These are phyloP conservation scores for Geum urbanum DNA, from an alignment of 306 rosid species.

Conservation along the genomic window DNA sequence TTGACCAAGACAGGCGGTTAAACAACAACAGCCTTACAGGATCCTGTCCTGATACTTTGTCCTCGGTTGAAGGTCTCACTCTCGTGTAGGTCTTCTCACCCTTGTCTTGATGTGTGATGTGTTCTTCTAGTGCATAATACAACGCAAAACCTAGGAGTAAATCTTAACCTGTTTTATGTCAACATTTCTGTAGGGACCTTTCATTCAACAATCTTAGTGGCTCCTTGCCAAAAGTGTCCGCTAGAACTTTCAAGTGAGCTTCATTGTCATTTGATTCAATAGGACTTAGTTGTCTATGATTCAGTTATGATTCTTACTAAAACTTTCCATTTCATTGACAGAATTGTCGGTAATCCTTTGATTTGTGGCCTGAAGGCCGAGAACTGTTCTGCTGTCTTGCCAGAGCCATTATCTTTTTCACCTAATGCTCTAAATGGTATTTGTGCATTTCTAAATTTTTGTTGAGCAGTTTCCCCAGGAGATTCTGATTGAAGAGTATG, in stretches of 20 bases:
- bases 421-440: slow-evolving; percentile 68
- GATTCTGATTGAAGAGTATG: slow-evolving; percentile 16
- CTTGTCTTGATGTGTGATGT: slow-evolving; percentile 11
- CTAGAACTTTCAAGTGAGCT: slow-evolving; percentile 93
- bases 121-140: background rate
- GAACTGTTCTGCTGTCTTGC: slow-evolving; percentile 68
- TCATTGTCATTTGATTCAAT: slow-evolving; percentile 5
- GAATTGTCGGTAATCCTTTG: slow-evolving; percentile 87
- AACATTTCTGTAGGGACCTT: slow-evolving; percentile 64
- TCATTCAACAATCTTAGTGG: slow-evolving; percentile 92
- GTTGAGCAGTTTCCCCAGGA: slow-evolving; percentile 5
- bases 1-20: slow-evolving; percentile 67
- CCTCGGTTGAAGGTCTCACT: slow-evolving; percentile 66
- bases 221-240: slow-evolving; percentile 73
- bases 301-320: slow-evolving; percentile 10
- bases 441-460: slow-evolving; percentile 4
- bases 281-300: slow-evolving; percentile 1
- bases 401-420: slow-evolving; percentile 89
- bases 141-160: background rate
- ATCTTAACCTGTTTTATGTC: slow-evolving; percentile 4
- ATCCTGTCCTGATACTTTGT: slow-evolving; percentile 73
- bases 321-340: slow-evolving; percentile 26
- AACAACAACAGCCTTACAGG: slow-evolving; percentile 94
- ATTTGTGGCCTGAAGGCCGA: slow-evolving; percentile 71
- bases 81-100: slow-evolving; percentile 72